A percentile compares a stretch with the other conserved stretches of the same genome.
phyloP scores from a whole-genome alignment of 2,329 filamentous ascomycete genomes.

The Diaporthe amygdali region DNA sequence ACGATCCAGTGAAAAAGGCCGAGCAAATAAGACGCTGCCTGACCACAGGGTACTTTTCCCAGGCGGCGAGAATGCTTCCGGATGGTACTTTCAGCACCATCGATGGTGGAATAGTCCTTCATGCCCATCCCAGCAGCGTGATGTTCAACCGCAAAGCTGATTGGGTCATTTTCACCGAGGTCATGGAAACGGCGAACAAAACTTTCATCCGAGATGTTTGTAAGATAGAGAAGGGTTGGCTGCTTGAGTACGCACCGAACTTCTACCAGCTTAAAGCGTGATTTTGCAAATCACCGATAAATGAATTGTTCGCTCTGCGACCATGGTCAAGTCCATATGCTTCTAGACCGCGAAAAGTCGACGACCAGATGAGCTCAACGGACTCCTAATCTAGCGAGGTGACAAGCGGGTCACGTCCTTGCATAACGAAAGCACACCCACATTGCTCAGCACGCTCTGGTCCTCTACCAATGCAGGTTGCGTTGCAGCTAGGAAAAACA shows the following conservation, averaged over 20 bases:
- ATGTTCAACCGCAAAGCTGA: constrained; percentile 98
- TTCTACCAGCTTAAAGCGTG: constrained; percentile 70
- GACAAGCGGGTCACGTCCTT: neutral
- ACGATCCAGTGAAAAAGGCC: constrained; percentile 47
- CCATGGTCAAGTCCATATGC: neutral
- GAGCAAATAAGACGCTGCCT: constrained; percentile 85
- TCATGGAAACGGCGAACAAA: constrained; percentile 88
- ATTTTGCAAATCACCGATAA: neutral
- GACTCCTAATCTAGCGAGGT: neutral
- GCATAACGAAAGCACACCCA: neutral
- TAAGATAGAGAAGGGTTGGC: constrained; percentile 93
- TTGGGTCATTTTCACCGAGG: constrained; percentile 95
- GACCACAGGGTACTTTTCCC: constrained; percentile 88
- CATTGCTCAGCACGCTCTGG: neutral
- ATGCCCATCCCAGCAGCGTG: constrained; percentile 89
- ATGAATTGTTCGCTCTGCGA: neutral
- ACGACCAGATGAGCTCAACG: neutral
- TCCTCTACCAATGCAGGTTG: neutral
- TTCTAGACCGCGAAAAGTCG: neutral
- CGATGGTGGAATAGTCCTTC: constrained; percentile 76
- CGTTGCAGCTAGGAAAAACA: neutral
- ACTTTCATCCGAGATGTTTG: constrained; percentile 89
- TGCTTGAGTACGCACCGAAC: constrained; percentile 84
- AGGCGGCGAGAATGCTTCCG: constrained; percentile 91
- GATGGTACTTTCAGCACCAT: constrained; percentile 90